These are phyloP conservation scores for Hypsizygus ulmarius DNA, from an alignment of 1,284 basidiomycete genomes.

Conservation along the genomic window DNA sequence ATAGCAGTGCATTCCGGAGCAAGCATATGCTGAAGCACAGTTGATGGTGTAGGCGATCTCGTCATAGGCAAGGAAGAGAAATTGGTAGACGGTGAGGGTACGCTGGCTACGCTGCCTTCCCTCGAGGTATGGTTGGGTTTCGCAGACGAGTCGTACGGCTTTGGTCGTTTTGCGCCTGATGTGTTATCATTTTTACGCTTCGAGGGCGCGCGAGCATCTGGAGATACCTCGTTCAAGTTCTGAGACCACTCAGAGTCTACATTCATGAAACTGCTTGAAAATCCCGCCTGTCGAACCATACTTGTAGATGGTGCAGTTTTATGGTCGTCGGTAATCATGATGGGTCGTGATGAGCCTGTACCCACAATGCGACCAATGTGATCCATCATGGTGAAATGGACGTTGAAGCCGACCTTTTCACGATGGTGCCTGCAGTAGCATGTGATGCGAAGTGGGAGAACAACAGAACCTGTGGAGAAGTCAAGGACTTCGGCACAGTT, in stretches of 20 bases:
- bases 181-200: constrained; percentile 41
- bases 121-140: constrained; percentile 45
- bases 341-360: constrained; percentile 82
- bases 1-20: constrained; percentile 21
- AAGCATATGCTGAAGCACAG: constrained; percentile 29
- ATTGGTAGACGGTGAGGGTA: constrained; percentile 47
- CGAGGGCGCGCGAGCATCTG: constrained; percentile 36
- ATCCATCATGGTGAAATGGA: constrained; percentile 89
- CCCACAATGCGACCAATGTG: constrained; percentile 81
- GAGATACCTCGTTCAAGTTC: constrained; percentile 24
- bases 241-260: constrained; percentile 48
- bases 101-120: constrained; percentile 51
- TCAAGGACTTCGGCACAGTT: constrained; percentile 93
- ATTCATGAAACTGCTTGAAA: constrained; percentile 28
- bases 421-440: constrained; percentile 99
- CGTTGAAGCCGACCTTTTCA: constrained; percentile 94
- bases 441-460: constrained; percentile 92
- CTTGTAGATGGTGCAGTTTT: constrained; percentile 57
- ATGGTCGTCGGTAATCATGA: constrained; percentile 99
- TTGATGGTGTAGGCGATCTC: constrained; percentile 49
- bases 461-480: constrained; percentile 84
- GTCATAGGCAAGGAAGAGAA: constrained; percentile 44
- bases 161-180: constrained; percentile 44
- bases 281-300: constrained; percentile 29
- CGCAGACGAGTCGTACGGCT: constrained; percentile 54